Evolutionary conservation across 768 basidiomycete genomes (phyloP).

Genomic region (Suillus ampliporus): DNA sequence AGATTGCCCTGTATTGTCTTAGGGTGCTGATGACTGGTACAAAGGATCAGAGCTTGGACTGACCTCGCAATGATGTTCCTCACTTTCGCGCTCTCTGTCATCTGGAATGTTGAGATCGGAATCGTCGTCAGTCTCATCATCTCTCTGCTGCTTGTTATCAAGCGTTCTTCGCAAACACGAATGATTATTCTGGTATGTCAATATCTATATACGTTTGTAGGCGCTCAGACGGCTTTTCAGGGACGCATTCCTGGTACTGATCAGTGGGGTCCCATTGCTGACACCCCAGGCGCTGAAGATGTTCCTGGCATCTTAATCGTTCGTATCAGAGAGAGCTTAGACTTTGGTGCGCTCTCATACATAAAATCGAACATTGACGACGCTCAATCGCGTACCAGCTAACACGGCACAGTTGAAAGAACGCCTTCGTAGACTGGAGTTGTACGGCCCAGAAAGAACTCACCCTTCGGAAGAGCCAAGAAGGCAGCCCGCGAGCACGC

Average conservation of each 20-base stretch:
- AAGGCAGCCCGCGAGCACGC: constrained; percentile 70
- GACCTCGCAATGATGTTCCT: constrained; percentile 87
- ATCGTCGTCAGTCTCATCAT: constrained; percentile 88
- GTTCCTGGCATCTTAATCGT: constrained; percentile 85
- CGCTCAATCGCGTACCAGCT: not conserved
- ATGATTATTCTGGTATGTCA: constrained; percentile 84
- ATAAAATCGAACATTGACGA: constrained; percentile 3
- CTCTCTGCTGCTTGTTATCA: constrained; percentile 88
- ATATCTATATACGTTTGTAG: not conserved
- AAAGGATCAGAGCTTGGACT: constrained; percentile 89
- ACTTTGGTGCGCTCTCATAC: constrained; percentile 69
- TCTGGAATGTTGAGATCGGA: constrained; percentile 93
- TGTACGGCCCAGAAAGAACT: constrained; percentile 78
- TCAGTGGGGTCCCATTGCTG: constrained; percentile 88
- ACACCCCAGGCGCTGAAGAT: constrained; percentile 85
- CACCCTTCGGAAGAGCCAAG: constrained; percentile 92
- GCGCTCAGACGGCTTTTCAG: constrained; percentile 40
- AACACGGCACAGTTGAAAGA: constrained; percentile 46
- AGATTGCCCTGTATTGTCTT: not conserved
- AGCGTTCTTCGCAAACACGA: constrained; percentile 84
- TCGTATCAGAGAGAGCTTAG: constrained; percentile 86
- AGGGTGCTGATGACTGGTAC: constrained; percentile 7
- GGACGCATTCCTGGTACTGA: constrained; percentile 90
- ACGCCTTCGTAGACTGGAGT: constrained; percentile 81
- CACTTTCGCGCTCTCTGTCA: constrained; percentile 85